Evolutionary conservation across 78 protist species (phyloP), one percentile per base, ranked within the genome.

Genomic region (Dictyostelium firmibasis): DNA sequence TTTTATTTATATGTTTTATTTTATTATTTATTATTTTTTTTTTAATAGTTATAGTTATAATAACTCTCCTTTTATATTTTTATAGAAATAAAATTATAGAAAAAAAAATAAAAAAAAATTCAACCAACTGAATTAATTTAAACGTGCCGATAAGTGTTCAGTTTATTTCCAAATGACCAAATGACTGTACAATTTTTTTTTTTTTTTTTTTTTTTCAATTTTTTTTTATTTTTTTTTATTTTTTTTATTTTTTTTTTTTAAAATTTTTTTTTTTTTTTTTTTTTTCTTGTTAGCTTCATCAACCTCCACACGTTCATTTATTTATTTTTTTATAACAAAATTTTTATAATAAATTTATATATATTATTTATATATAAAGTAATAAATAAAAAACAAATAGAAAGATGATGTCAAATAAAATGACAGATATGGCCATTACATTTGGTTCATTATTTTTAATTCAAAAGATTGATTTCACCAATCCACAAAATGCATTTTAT

Each of bases 381-480:
- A 57, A 57, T 57, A 16, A 57, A 57, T 57, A 57, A 57, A 57
- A 57, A 57, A 77, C 29, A 67, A 29, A 31, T 18, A n/a, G 60
- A 57, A 57, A 72, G 25, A 72, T 72, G 79, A 57, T 82, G 72
- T 10, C 53, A 31, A 23, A 25, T 25, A 31, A 57, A 38, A 82
- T 82, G 75, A 33, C 70, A 35, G 86, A 82, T 82, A 82, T 82
- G 86, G 75, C 75, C n/a, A n/a, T 82, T 13, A 82, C 86, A 33
- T 76, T 89, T 81, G 94, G 94, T 23, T 47, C 50, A 20, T 50
- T 89, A 35, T 89, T 75, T 67, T 25, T 89, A n/a, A 70, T 89
- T 41, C 86, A 89, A 78, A 89, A 89, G 84, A 69, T 89, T 43
- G 82, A 89, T 60, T 89, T 89, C 29, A 89, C 44, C 10, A 62